Base-by-base conservation (phyloP, 2,329 filamentous ascomycete species). In the Monilinia vaccinii-corymbosi region DNA sequence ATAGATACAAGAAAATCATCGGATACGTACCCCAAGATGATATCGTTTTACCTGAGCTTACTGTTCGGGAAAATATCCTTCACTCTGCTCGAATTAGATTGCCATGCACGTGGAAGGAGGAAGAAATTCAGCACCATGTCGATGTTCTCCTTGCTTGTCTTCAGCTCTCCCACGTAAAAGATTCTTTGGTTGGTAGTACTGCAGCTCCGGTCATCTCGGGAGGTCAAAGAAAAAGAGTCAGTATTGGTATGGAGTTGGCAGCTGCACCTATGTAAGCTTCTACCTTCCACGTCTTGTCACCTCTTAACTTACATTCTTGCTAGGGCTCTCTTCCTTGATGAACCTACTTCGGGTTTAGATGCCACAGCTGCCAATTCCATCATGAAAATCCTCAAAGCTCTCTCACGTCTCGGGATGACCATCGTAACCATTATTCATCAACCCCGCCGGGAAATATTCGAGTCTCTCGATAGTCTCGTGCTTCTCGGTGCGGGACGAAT, bases 321-420 rank as follows among this genome's bases (percentile, higher is more conserved):
- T 7, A 58, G 56, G 66, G 75, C 85, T 0, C 72, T 86, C 0
- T 86, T 85, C 71, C 75, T 85, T 9, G 83, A 86, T 53, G 82
- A 85, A 67, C 83, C 82, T 14, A 79, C 83, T 58, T 71, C 78
- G 21, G 85, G 85, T 44, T 77, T 88, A 0, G 85, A 88, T 68
- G 80, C 78, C 0, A 80, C 86, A 69, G 81, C 78, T 50, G 81
- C 84, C 0, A 86, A 82, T 78, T 80, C 83, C 0, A 87, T 88
- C 48, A 79, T 81, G 61, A 72, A 78, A 0, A 82, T 87, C 66
- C 72, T 88, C 1, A 79, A 83, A 58, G 85, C 84, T 65, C 76
- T 88, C 0, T 80, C 84, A 0, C 73, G 77, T 50, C 74, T 75
- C 0, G 79, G 79, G 0, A 80, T 82, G 65, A 79, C 79, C 1